Evolutionary conservation across 2,329 filamentous ascomycete genomes (phyloP).

Genomic region (Waltergamsia citrina): DNA sequence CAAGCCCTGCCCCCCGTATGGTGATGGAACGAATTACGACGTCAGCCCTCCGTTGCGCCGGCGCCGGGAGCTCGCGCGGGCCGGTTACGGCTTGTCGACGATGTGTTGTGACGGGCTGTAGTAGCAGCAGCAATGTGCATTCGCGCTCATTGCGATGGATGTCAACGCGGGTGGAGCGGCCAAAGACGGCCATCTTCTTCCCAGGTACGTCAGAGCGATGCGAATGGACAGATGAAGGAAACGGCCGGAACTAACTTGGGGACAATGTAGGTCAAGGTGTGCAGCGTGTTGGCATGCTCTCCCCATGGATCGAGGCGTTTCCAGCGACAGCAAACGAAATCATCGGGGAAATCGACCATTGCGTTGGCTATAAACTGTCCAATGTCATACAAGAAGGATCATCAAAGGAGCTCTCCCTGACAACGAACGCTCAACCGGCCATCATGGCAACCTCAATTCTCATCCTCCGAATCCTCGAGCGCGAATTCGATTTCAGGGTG

Average conservation of each 20-base stretch:
- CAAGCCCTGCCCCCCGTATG: slow-evolving; percentile 3
- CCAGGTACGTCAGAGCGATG: slow-evolving; percentile 32
- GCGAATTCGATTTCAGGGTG: slow-evolving; percentile 71
- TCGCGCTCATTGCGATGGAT: slow-evolving; percentile 13
- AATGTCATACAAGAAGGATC: slow-evolving; percentile 72
- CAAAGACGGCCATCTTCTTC: slow-evolving; percentile 51
- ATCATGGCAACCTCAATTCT: slow-evolving; percentile 93
- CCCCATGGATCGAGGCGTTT: slow-evolving; percentile 79
- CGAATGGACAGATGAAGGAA: neutral
- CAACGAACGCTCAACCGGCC: slow-evolving; percentile 83
- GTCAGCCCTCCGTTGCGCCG: slow-evolving; percentile 14
- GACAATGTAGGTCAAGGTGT: slow-evolving; percentile 64
- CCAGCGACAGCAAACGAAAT: slow-evolving; percentile 67
- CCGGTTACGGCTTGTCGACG: neutral
- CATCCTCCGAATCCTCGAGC: slow-evolving; percentile 78
- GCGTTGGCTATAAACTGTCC: slow-evolving; percentile 66
- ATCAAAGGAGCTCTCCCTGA: slow-evolving; percentile 66
- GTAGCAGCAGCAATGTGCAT: too few species aligned
- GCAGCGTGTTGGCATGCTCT: slow-evolving; percentile 80
- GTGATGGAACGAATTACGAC: slow-evolving; percentile 17
- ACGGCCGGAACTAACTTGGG: neutral
- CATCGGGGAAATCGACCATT: slow-evolving; percentile 75
- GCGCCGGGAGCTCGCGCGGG: slow-evolving; percentile 9
- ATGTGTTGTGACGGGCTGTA: neutral
- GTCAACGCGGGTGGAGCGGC: slow-evolving; percentile 24